Evolutionary conservation across 164 flowering plant genomes (phyloP), one percentile per base, ranked within the genome.

Genomic region (Kalanchoe fedtschenkoi): DNA sequence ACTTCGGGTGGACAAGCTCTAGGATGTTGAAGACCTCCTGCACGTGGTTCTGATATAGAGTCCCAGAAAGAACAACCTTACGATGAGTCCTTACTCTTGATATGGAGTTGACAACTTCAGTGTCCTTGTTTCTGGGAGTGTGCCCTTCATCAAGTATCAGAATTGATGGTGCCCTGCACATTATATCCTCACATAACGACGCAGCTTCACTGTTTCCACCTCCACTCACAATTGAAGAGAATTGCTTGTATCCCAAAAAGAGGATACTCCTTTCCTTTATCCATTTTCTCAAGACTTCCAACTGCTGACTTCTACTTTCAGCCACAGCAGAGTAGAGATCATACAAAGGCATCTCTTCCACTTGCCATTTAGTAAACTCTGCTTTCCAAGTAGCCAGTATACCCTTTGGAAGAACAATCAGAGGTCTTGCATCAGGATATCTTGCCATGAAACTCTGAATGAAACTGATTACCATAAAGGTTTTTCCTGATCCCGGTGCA

Each of bases 401-500:
- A 24, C 96, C 92, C 66, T 86, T 85, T 0, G 97, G 96, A 8
- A 93, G 81, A 22, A 93, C 81, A 19, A 93, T 81, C 4, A 93
- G 71, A 14, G 96, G 92, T 64, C 85, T 81, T 1, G 86, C 96
- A 65, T 70, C 39, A 24, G 85, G 95, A 75, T 81, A 82, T 46
- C 82, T 88, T 3, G 88, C 86, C 33, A 93, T 77, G 66, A 93
- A 90, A 59, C 90, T 88, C 63, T 93, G 96, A 47, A 88, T 77
- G 66, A 90, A 93, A 58, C 97, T 87, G 37, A 90, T 88, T 0
- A 93, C 80, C 96, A 93, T 83, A 61, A 93, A 86, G 1, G 96
- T 93, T 64, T 90, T 93, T 5, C 99, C 99, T 34, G 99, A 93
- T 24, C 96, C 99, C 6, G 97, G 99, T 59, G 97, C 99, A 79